Conservation (phyloP, 768 basidiomycete genomes). For the Tricholoma bakamatsutake region DNA sequence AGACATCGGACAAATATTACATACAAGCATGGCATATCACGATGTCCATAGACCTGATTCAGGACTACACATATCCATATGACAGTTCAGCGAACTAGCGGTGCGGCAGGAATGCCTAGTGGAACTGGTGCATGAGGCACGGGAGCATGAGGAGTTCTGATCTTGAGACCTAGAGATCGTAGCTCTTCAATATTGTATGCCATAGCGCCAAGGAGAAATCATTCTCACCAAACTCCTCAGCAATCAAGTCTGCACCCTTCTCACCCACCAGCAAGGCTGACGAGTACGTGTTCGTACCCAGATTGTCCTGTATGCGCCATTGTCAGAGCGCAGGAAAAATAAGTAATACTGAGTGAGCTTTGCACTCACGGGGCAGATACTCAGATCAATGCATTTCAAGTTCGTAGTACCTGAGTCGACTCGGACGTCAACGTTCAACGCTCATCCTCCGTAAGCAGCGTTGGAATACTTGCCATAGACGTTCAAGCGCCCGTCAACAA, state of each 20-base stretch:
- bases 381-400: conserved; percentile 63
- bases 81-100: conserved; percentile 33
- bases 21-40: no score
- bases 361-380: conserved; percentile 66
- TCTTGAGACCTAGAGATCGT: conserved; percentile 44
- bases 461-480: conserved; percentile 37
- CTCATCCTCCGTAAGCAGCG: neutral
- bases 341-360: neutral
- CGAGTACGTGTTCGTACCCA: conserved; percentile 70
- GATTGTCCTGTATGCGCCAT: conserved; percentile 44
- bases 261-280: conserved; percentile 65
- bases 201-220: neutral
- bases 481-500: conserved; percentile 57
- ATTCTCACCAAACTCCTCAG: conserved; percentile 54
- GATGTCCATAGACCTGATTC: no score
- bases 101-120: conserved; percentile 44
- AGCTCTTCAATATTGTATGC: neutral
- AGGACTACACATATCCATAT: no score
- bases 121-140: conserved; percentile 64
- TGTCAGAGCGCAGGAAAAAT: neutral
- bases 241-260: conserved; percentile 57
- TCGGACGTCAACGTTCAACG: neutral
- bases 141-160: conserved; percentile 58
- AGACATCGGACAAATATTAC: no score
- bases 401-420: conserved; percentile 42